Conservation (phyloP, 2,329 filamentous ascomycete species). For the Alternaria dauci region DNA sequence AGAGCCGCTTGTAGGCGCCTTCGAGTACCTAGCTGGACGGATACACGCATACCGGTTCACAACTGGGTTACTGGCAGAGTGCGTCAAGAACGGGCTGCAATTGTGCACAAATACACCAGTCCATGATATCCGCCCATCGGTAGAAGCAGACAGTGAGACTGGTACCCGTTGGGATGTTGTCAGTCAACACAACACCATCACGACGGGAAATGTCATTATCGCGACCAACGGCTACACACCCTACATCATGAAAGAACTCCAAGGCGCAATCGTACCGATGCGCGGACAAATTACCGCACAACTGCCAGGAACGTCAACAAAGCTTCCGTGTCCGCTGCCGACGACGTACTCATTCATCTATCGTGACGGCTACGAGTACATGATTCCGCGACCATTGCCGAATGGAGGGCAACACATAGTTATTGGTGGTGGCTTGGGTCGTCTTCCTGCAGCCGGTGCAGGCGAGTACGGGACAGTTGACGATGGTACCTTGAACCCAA, state of each 20-base stretch:
- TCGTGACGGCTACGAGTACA: constrained; percentile 70
- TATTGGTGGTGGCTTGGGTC: constrained; percentile 67
- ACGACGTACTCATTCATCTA: constrained; percentile 71
- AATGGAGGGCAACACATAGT: constrained; percentile 61
- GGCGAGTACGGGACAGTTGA: constrained; percentile 65
- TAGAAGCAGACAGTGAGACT: neutral
- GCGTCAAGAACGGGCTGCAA: constrained; percentile 37
- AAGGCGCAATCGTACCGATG: constrained; percentile 53
- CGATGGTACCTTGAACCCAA: constrained; percentile 62
- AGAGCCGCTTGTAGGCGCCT: constrained; percentile 39
- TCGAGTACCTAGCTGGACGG: constrained; percentile 45
- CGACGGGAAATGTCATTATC: constrained; percentile 32
- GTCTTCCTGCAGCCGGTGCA: constrained; percentile 54
- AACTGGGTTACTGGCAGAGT: constrained; percentile 36
- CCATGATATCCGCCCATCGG: constrained; percentile 22
- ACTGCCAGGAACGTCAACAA: constrained; percentile 48
- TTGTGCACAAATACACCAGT: constrained; percentile 44
- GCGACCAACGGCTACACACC: constrained; percentile 50
- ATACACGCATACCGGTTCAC: constrained; percentile 46
- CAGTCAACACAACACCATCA: constrained; percentile 31
- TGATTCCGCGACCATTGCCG: constrained; percentile 63
- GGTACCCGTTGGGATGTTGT: constrained; percentile 26
- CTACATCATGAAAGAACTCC: constrained; percentile 41
- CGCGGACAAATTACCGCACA: constrained; percentile 53
- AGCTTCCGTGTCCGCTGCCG: constrained; percentile 51